phyloP scores from a whole-genome alignment of 768 basidiomycete genomes.

The Mycena pura region DNA sequence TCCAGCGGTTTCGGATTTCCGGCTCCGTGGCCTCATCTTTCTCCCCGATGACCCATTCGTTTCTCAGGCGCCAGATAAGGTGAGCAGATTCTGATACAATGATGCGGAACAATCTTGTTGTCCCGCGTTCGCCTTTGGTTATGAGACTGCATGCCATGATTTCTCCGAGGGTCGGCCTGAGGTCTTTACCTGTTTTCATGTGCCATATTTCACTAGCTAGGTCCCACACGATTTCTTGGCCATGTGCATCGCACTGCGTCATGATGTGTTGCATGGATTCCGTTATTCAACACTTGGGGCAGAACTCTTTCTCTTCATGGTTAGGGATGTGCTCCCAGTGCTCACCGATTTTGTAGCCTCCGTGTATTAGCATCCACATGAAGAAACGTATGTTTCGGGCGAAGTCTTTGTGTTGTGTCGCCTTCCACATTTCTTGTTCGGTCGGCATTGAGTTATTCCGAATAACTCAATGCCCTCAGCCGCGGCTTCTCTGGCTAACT shows the following conservation, averaged over 20 bases:
- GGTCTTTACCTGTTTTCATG: neutral
- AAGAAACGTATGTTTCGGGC: neutral
- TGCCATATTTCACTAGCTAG: neutral
- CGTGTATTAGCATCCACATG: slow-evolving; percentile 5
- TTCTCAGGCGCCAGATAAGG: slow-evolving; percentile 16
- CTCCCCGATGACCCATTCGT: neutral
- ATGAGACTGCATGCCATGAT: slow-evolving; percentile 14
- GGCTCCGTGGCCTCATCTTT: neutral
- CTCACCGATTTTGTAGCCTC: neutral
- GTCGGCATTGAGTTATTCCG: too few relatives aligned
- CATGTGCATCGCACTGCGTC: neutral
- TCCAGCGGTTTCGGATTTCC: slow-evolving; percentile 26
- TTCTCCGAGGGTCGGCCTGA: neutral
- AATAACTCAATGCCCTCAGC: too few relatives aligned
- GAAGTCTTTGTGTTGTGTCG: neutral
- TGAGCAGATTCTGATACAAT: slow-evolving; percentile 14
- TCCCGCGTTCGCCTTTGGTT: neutral
- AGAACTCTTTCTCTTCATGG: neutral
- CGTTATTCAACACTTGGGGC: neutral
- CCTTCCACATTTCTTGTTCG: slow-evolving; percentile 13
- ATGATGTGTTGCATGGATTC: slow-evolving; percentile 5
- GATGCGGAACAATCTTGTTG: slow-evolving; percentile 4
- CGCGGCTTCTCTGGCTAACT: too few relatives aligned
- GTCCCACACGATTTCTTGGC: neutral
- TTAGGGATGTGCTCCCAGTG: neutral